Evolutionary conservation across 345 rosid species (phyloP), one percentile per base, ranked within the genome.

Genomic region (Laguncularia racemosa): DNA sequence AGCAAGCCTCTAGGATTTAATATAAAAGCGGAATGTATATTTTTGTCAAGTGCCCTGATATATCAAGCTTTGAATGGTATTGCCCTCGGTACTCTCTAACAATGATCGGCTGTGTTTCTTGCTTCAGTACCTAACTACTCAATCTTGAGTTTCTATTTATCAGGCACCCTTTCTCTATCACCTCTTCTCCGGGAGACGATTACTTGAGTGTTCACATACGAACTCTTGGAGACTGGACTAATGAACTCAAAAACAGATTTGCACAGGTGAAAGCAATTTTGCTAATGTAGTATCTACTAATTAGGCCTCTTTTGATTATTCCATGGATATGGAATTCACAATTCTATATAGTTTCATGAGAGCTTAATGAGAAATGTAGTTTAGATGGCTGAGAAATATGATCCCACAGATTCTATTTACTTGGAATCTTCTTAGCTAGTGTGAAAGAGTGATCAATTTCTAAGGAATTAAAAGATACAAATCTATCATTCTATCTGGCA

Each of bases 91-190:
- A 7, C 10, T 18, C 46, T 6, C 20, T n/a, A 23, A 23, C 28
- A 2, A 23, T 6, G 5, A 6, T 23, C 28, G 28, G 3, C 28
- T 23, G 5, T 23, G 28, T 23, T 23, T 23, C 28, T 23, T 23
- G 28, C 28, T 23, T 23, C 28, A 23, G 13, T 18, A 18, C 60
- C 46, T 17, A 46, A 45, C 46, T 12, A 1, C n/a, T 12, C 33
- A 3, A 45, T 17, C 46, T 3, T 57, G 50, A 13, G 20, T 49
- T 33, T 12, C 16, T 14, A 53, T 13, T 14, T 20, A n/a, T 6
- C 72, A 92, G 97, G 99, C 99, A 89, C 73, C 99, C 91, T 6
- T 89, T 93, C 61, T 89, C 96, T 40, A 93, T 93, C 70, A 89
- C 99, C 52, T 93, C 97, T n/a, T 96, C 99, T 18, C 96, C 99